phyloP scores from a whole-genome alignment of 192 early-diverging fungal species.

The Coemansia sp. region DNA sequence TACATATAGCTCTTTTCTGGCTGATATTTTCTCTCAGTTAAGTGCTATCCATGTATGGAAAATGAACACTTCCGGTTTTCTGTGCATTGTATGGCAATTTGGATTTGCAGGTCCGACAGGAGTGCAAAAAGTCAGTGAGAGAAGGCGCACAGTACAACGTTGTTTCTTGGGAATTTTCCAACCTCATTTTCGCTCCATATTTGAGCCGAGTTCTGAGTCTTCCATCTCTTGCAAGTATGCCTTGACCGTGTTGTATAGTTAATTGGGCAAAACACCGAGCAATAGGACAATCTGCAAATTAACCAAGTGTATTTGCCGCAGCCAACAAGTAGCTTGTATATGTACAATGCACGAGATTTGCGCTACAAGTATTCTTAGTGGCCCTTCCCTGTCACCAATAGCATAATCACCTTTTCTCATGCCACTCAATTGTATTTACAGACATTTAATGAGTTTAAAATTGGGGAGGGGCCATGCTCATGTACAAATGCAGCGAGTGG shows the following conservation, averaged over 20 bases:
- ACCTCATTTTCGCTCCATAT: background rate
- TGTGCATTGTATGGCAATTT: background rate
- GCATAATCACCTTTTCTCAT: background rate
- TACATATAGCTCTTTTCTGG: conserved; percentile 5
- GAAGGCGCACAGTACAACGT: background rate
- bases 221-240: too few relatives aligned
- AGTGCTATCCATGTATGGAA: background rate
- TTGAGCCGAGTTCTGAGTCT: too few relatives aligned
- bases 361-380: too few relatives aligned
- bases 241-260: too few relatives aligned
- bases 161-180: background rate
- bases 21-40: background rate
- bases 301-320: too few relatives aligned
- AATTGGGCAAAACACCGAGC: too few relatives aligned
- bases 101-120: too few relatives aligned
- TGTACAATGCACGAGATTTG: too few relatives aligned
- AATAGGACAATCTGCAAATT: too few relatives aligned
- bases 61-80: conserved; percentile 1
- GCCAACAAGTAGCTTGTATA: too few relatives aligned
- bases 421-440: background rate
- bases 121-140: conserved; percentile 3
- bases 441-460: too few relatives aligned
- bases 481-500: background rate
- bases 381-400: background rate
- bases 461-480: too few relatives aligned